phyloP scores from a whole-genome alignment of 2,329 filamentous ascomycete species.

The Apiospora pterosperma region DNA sequence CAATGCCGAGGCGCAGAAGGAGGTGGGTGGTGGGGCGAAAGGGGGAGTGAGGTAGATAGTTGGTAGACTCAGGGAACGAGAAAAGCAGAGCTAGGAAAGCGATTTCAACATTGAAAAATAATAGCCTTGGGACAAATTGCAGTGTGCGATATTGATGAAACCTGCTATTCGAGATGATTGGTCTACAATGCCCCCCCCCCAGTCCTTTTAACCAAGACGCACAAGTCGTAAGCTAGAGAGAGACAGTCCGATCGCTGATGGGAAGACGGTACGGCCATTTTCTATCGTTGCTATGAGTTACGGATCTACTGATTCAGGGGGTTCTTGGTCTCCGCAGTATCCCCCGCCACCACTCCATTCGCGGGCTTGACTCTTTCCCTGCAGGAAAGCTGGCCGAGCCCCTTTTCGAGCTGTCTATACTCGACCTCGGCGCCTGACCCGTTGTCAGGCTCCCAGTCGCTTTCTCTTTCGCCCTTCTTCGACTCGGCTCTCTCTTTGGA shows the following conservation, averaged over 20 bases:
- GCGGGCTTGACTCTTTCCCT: neutral
- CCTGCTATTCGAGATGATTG: neutral
- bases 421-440: neutral
- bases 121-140: neutral
- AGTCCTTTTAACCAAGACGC: neutral
- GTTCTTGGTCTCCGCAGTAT: too few relatives aligned
- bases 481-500: too few relatives aligned
- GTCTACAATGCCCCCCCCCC: too few relatives aligned
- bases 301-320: too few relatives aligned
- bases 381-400: neutral
- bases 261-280: too few relatives aligned
- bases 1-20: slow-evolving; percentile 50
- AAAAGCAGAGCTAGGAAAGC: neutral
- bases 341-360: neutral
- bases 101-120: neutral
- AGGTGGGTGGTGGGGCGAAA: slow-evolving; percentile 25
- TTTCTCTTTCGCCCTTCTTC: too few relatives aligned
- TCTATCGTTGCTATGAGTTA: neutral
- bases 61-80: neutral
- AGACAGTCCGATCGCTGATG: neutral
- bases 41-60: neutral
- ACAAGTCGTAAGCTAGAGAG: neutral
- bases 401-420: neutral
- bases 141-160: neutral
- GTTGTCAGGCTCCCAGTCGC: too few relatives aligned